Conservation (phyloP, 495 filamentous ascomycete species). For the Penicillium cosmopolitanum region DNA sequence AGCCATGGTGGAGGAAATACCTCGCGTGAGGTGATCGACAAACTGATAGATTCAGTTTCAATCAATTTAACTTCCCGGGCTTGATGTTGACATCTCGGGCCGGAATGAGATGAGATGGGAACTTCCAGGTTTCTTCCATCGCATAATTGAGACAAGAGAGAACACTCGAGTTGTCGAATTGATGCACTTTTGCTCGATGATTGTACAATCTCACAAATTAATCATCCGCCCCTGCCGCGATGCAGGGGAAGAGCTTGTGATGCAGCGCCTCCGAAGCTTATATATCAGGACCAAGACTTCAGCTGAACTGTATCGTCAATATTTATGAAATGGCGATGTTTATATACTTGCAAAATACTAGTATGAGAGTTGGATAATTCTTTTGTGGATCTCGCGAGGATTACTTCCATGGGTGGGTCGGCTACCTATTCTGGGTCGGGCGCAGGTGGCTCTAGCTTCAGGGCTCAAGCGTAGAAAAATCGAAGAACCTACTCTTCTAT, state of each 20-base stretch:
- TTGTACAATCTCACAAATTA: neutral
- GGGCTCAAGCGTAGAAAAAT: no score
- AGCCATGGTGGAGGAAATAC: neutral
- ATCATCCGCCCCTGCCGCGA: slow-evolving; percentile 5
- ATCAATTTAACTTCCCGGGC: slow-evolving; percentile 1
- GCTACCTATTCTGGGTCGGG: neutral
- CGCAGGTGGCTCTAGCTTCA: no score
- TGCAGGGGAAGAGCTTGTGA: neutral
- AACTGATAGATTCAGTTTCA: neutral
- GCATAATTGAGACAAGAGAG: neutral
- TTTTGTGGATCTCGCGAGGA: neutral
- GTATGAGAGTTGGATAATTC: neutral
- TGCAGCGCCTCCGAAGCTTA: neutral
- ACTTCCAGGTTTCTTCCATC: neutral
- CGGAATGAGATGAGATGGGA: neutral
- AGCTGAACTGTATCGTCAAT: no score
- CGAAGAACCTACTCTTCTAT: no score
- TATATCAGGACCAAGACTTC: neutral
- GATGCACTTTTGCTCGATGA: neutral
- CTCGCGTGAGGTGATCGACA: slow-evolving; percentile 5
- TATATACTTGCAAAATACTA: neutral
- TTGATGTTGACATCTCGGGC: slow-evolving; percentile 4
- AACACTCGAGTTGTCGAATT: neutral
- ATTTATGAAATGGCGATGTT: no score
- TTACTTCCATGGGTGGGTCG: neutral